phyloP scores from a whole-genome alignment of 306 rosid genomes.

The Citrullus amarus region DNA sequence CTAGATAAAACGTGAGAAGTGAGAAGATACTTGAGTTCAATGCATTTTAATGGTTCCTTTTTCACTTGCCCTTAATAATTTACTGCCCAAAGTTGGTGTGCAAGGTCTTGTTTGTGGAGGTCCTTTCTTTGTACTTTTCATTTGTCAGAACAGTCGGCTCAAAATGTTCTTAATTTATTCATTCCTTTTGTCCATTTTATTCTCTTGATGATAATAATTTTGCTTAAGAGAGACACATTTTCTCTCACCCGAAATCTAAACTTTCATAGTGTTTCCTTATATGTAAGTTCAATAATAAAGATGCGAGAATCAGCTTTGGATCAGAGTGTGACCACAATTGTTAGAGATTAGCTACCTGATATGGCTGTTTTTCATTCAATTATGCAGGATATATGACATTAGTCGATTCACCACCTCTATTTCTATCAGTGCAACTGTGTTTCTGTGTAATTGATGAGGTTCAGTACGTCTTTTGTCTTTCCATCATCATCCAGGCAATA shows the following conservation, averaged over 20 bases:
- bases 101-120: background rate
- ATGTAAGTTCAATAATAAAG: background rate
- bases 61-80: background rate
- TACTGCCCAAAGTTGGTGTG: background rate
- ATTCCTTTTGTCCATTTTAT: no score
- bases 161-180: background rate
- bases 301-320: background rate
- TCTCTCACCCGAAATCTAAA: no score
- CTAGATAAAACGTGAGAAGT: background rate
- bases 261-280: background rate
- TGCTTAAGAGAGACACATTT: no score
- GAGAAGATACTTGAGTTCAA: background rate
- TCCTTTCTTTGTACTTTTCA: background rate
- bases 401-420: background rate
- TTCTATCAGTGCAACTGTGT: background rate
- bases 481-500: background rate
- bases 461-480: background rate
- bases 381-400: background rate
- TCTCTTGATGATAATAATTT: background rate
- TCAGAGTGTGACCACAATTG: background rate
- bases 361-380: background rate
- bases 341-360: background rate
- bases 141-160: background rate
- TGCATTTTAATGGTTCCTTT: background rate
- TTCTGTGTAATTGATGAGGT: background rate